Conservation (phyloP, 345 rosid species). For the Abelmoschus esculentus region DNA sequence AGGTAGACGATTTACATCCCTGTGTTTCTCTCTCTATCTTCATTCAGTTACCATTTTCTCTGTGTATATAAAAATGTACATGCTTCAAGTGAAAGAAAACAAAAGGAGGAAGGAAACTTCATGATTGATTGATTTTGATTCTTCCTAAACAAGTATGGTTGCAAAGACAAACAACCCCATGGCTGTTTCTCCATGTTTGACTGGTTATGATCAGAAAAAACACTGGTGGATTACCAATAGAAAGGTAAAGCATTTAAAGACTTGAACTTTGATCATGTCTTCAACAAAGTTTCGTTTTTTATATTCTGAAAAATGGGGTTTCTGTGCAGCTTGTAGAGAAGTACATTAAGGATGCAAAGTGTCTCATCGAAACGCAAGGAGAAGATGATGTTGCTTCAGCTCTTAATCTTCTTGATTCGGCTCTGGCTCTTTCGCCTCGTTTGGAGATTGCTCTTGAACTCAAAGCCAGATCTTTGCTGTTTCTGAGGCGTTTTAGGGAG, state of each 20-base stretch:
- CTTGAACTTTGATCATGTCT: background rate
- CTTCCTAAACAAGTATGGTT: slow-evolving; percentile 9
- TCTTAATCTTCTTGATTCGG: slow-evolving; percentile 65
- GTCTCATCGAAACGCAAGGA: slow-evolving; percentile 55
- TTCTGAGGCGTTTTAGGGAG: slow-evolving; percentile 49
- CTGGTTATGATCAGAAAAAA: slow-evolving; percentile 32
- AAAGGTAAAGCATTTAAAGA: slow-evolving; percentile 35
- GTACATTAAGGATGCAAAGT: slow-evolving; percentile 64
- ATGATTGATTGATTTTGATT: slow-evolving; percentile 22
- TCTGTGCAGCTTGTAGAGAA: slow-evolving; percentile 55
- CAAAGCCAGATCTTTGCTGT: slow-evolving; percentile 56
- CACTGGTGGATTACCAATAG: slow-evolving; percentile 88
- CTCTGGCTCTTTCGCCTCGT: slow-evolving; percentile 61
- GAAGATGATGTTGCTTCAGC: slow-evolving; percentile 55
- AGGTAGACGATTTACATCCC: no score
- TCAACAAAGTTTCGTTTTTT: background rate
- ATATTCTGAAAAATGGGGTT: no score
- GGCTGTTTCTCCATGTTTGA: slow-evolving; percentile 35
- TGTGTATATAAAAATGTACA: slow-evolving; percentile 11
- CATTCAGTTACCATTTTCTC: background rate
- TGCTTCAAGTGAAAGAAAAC: slow-evolving; percentile 13
- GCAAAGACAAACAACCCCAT: slow-evolving; percentile 18
- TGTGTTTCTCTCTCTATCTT: slow-evolving; percentile 15
- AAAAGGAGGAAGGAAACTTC: slow-evolving; percentile 1
- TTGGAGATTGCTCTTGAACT: slow-evolving; percentile 59